Conservation (phyloP, 495 filamentous ascomycete species). For the Penicillium robsamsonii region DNA sequence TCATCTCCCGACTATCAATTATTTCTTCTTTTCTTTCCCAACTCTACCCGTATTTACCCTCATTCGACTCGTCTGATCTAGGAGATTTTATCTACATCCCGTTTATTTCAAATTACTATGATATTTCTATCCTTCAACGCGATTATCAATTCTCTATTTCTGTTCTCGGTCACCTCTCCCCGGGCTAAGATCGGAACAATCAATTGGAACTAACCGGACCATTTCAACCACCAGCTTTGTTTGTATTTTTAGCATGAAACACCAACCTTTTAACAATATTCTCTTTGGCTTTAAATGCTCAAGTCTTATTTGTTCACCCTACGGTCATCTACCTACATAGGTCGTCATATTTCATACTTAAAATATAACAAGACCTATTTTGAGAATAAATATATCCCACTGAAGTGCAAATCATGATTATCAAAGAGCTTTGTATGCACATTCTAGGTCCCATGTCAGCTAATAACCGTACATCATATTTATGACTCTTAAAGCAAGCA, state of each 20-base stretch:
- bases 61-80: constrained; percentile 38
- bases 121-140: neutral
- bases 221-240: constrained; percentile 15
- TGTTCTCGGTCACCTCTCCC: neutral
- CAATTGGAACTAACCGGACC: neutral
- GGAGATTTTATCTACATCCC: constrained; percentile 14
- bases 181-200: constrained; percentile 7
- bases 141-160: constrained; percentile 27
- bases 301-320: neutral
- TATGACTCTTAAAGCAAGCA: neutral
- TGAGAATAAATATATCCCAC: neutral
- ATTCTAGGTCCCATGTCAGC: neutral
- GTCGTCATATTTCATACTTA: neutral
- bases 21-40: constrained; percentile 20
- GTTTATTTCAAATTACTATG: neutral
- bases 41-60: constrained; percentile 37
- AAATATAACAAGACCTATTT: neutral
- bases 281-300: neutral
- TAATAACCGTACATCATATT: neutral
- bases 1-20: constrained; percentile 13
- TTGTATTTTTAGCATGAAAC: neutral
- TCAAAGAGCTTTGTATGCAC: neutral
- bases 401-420: too few relatives aligned
- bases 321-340: neutral
- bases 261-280: neutral